Evolutionary conservation across 78 protist species (phyloP), one percentile per base, ranked within the genome.

Genomic region (Anaeramoeba flamelloides): DNA sequence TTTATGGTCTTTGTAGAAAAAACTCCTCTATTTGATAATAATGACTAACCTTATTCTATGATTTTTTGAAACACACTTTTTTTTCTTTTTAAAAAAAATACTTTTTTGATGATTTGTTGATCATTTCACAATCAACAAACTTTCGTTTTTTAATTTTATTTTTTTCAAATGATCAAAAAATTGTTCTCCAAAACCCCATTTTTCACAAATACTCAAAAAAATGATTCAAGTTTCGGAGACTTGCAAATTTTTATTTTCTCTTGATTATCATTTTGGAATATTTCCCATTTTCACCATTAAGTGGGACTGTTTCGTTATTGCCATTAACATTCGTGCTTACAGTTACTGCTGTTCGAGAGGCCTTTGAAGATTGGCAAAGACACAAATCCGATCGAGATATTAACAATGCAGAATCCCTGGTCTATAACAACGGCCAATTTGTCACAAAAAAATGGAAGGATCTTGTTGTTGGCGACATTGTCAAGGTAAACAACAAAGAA

Each of bases 191-290:
- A n/a, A n/a, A n/a, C n/a, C n/a, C n/a, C n/a, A n/a, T n/a, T n/a
- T n/a, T n/a, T n/a, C n/a, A n/a, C n/a, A n/a, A n/a, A n/a, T n/a
- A n/a, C n/a, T n/a, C n/a, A n/a, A n/a, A n/a, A n/a, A n/a, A n/a
- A n/a, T n/a, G n/a, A n/a, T n/a, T n/a, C n/a, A n/a, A 84, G 39
- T 77, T 77, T 4, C 2, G 76, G 38, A 3, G 81, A 41, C 39
- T 87, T 4, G 89, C 94, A 0, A 87, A 91, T 80, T 40, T 89
- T 33, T 91, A 91, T 82, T 91, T 91, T 78, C 83, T 91, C 33
- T 75, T 91, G 2, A 87, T 89, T 33, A 85, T 87, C 69, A 37
- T 84, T 40, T 76, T 89, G n/a, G n/a, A n/a, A n/a, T n/a, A n/a
- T n/a, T n/a, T n/a, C n/a, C n/a, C n/a, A n/a, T n/a, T 85, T 0